These are phyloP conservation scores for Gorgonomyces haynaldii DNA, from an alignment of 192 early-diverging fungal species.

Conservation along the genomic window DNA sequence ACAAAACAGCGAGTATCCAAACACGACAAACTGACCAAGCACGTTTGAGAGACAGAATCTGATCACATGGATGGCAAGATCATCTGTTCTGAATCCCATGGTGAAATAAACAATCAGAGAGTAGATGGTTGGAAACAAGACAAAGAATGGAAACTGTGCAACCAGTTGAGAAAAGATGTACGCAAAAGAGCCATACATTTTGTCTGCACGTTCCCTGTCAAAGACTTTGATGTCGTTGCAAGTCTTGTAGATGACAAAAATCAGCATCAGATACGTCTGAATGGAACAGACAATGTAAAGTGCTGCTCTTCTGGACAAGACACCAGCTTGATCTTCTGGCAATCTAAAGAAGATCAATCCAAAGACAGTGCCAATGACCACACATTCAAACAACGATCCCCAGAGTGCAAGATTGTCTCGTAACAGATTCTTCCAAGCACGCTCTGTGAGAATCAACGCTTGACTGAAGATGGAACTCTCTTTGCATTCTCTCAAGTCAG, in stretches of 20 bases:
- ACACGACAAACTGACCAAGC: slow-evolving; percentile 16
- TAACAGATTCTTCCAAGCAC: slow-evolving; percentile 22
- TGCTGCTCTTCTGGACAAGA: slow-evolving; percentile 18
- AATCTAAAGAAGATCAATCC: slow-evolving; percentile 30
- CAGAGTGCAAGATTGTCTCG: slow-evolving; percentile 28
- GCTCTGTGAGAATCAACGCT: slow-evolving; percentile 12
- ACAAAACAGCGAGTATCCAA: slow-evolving; percentile 21
- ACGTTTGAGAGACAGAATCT: slow-evolving; percentile 14
- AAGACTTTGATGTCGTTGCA: slow-evolving; percentile 30
- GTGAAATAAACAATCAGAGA: slow-evolving; percentile 30
- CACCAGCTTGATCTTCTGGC: slow-evolving; percentile 21
- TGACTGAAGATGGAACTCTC: slow-evolving; percentile 21
- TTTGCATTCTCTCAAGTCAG: background rate
- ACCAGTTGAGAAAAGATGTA: slow-evolving; percentile 27
- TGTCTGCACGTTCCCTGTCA: slow-evolving; percentile 33
- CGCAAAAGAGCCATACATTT: slow-evolving; percentile 34
- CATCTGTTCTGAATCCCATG: slow-evolving; percentile 26
- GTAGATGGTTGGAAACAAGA: slow-evolving; percentile 15
- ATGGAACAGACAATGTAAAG: slow-evolving; percentile 21
- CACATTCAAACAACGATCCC: slow-evolving; percentile 27
- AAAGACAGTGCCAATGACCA: slow-evolving; percentile 19
- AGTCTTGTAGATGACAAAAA: slow-evolving; percentile 32
- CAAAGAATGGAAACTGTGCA: slow-evolving; percentile 22
- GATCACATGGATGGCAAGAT: slow-evolving; percentile 19
- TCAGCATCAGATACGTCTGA: slow-evolving; percentile 30